Evolutionary conservation across 345 rosid genomes (phyloP), one percentile per base, ranked within the genome.

Genomic region (Arabis alpina): DNA sequence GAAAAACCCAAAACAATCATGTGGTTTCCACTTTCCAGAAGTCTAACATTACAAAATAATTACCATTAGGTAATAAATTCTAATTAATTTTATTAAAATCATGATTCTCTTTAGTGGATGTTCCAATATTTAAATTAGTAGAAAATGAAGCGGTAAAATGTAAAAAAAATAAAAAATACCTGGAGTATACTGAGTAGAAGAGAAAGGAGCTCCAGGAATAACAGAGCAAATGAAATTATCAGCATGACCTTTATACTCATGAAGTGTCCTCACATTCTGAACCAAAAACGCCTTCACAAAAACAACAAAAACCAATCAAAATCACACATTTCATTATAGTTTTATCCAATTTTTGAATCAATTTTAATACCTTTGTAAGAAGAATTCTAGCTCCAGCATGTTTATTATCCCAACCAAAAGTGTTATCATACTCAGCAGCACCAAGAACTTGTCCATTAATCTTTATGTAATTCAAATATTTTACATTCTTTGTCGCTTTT

Each of bases 351-450:
- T 25, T 11, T 3, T 43, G 6, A 2, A 27, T n/a, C 16, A 49
- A 9, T 8, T 3, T n/a, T 10, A 14, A n/a, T 24, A 90, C 99
- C 92, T 95, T 88, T 40, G 99, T 83, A 39, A 92, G 97, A 59
- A 95, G 93, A 77, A 95, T 82, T 64, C 95, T 87, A 1, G 98
- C 93, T 32, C 98, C 99, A 52, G 85, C 87, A 58, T 88, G 90
- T 70, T 95, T 95, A 80, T 95, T 91, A 79, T 95, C 99, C 99
- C 99, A 95, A 37, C 99, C 91, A 68, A 95, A 95, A 50, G 93
- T 86, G 77, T 81, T 89, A 67, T 92, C 97, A 73, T 71, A 85
- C 23, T 95, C 88, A 6, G 86, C 85, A 37, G 98, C 98, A 61
- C 99, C 99, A 43, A 91, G 82, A 8, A 71, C 80, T 68, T 84